These are phyloP conservation scores for Ballota nigra DNA, from an alignment of 257 asterid species.

Conservation along the genomic window DNA sequence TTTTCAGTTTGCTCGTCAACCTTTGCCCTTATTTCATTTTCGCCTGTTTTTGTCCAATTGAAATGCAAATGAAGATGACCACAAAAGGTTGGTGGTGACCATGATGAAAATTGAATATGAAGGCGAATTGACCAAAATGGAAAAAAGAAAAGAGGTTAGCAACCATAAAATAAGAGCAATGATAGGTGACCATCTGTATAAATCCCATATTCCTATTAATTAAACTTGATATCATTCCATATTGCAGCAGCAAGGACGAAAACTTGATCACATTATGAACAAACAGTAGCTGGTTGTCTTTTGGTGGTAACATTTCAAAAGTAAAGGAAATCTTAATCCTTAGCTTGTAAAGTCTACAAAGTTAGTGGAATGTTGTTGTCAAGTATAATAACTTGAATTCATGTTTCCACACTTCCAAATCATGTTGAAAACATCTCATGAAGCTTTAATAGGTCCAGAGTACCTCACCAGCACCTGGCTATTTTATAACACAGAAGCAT, in stretches of 20 bases:
- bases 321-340: conserved; percentile 1
- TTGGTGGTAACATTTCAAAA: conserved; percentile 13
- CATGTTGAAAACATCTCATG: conserved; percentile 10
- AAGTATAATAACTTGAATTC: conserved; percentile 9
- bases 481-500: neutral
- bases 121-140: neutral
- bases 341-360: neutral
- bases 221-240: conserved; percentile 3
- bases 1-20: neutral
- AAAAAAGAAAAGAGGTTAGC: neutral
- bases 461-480: conserved; percentile 3
- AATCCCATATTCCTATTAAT: neutral
- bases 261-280: neutral
- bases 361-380: conserved; percentile 12
- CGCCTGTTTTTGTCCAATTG: neutral
- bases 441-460: conserved; percentile 2
- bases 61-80: neutral
- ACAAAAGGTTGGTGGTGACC: neutral
- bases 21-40: neutral
- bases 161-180: neutral
- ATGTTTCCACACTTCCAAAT: conserved; percentile 10
- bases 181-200: neutral
- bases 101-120: no score
- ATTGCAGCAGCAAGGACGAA: neutral
- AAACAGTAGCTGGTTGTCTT: neutral